Evolutionary conservation across 441 rosid genomes (phyloP), one percentile per base, ranked within the genome.

Genomic region (Kokia cookei): DNA sequence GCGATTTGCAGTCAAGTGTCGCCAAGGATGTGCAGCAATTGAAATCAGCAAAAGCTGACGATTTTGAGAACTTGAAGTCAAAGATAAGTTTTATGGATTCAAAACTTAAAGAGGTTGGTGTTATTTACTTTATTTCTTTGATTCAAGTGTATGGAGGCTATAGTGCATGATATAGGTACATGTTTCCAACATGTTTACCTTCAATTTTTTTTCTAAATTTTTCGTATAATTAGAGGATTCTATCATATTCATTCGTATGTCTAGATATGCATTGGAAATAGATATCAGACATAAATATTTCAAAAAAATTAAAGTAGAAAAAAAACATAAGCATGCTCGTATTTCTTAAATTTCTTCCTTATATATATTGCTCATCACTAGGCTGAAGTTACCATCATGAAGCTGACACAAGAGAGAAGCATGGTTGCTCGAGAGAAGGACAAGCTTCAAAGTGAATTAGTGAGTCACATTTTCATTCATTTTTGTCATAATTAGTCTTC

Each of bases 371-470:
- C 47, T 3, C 19, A 22, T 48, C 75, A 76, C 60, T 82, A 86
- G 92, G 88, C 92, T 73, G 87, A 85, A 48, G 76, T 24, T 59
- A 79, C 75, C n/a, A 83, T 86, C 40, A 58, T 27, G 47, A 74
- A 77, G 77, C 78, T 88, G 71, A 78, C 69, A 12, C 83, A 84
- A 58, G 92, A 85, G 74, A 84, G 76, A 27, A 81, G 59, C 55
- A 61, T 29, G 72, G 74, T 63, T 13, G 59, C 35, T 50, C 75
- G n/a, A 65, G 87, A 86, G 73, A 88, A 77, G 73, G 81, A 86
- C 47, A 64, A 19, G 59, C 83, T 85, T 42, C 77, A 78, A 72
- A 80, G 13, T 5, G 86, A 86, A 45, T 4, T 83, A 72, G 88
- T 84, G 75, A 82, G 87, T 82, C 27, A 53, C 48, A 48, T 62